A percentile compares a stretch with the other conserved stretches of the same genome.
Evolutionary conservation across 2,329 filamentous ascomycete genomes (phyloP).

Genomic region (Fusarium sp.): DNA sequence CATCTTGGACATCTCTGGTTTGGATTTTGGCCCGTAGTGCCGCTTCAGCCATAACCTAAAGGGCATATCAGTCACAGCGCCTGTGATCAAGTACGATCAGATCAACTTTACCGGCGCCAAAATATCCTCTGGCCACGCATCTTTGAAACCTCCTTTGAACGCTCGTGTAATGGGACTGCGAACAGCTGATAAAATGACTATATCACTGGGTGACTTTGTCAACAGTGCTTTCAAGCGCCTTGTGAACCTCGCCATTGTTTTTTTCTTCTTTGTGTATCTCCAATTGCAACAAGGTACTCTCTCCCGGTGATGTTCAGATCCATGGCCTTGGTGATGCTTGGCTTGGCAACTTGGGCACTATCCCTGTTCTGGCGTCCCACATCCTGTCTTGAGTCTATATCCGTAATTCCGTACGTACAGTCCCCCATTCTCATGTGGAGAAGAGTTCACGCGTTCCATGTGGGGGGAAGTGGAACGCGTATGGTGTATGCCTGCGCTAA

Average conservation of each 20-base stretch:
- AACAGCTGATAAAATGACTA: constrained; percentile 88
- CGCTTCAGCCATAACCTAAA: constrained; percentile 3
- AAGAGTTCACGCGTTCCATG: neutral
- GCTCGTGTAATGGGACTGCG: constrained; percentile 86
- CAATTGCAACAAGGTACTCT: neutral
- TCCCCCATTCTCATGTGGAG: neutral
- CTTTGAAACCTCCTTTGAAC: constrained; percentile 83
- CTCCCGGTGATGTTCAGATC: rapidly evolving
- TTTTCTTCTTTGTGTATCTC: neutral
- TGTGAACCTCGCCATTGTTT: neutral
- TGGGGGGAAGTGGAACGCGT: neutral
- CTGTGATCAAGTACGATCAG: rapidly evolving
- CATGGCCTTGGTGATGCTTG: neutral
- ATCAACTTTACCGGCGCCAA: constrained; percentile 64
- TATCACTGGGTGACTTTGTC: constrained; percentile 77
- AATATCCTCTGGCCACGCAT: constrained; percentile 90
- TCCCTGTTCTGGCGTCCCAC: neutral
- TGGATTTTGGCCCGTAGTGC: constrained; percentile 52
- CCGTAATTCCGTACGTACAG: neutral
- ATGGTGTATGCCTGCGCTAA: neutral
- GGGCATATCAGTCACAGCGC: rapidly evolving
- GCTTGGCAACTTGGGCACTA: neutral
- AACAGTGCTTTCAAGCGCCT: neutral
- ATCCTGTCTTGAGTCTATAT: neutral
- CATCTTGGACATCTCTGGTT: constrained; percentile 74